phyloP scores from a whole-genome alignment of 192 early-diverging fungal genomes.

The Gonapodya sp. region DNA sequence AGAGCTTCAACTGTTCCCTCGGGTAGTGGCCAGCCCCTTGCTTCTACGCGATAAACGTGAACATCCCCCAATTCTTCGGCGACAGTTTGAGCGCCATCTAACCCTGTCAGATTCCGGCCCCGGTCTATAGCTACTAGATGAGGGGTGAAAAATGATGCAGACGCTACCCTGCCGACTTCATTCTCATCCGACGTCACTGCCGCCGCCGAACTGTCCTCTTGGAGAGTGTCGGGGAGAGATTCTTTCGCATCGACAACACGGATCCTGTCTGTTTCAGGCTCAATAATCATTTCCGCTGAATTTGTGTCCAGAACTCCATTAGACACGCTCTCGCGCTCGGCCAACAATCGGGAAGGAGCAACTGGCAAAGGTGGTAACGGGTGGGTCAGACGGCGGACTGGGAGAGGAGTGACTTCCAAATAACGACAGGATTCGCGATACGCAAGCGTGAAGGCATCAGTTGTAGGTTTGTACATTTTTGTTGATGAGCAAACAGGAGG shows the following conservation, averaged over 20 bases:
- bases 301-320: background rate
- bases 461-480: no score
- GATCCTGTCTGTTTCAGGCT: no score
- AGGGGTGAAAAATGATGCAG: background rate
- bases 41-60: background rate
- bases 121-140: background rate
- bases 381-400: background rate
- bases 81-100: background rate
- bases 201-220: no score
- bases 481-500: background rate
- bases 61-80: background rate
- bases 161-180: background rate
- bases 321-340: background rate
- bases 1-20: background rate
- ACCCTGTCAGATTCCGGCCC: background rate
- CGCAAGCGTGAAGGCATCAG: background rate
- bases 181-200: no score
- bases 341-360: background rate
- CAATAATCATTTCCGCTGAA: background rate
- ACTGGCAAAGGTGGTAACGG: background rate
- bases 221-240: no score
- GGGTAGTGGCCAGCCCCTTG: background rate
- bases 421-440: background rate
- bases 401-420: background rate
- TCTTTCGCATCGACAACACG: no score